Percentiles rank a stretch among this genome's conserved stretches.
phyloP scores from a whole-genome alignment of 2,329 filamentous ascomycete genomes.

The Neonectria faginata region DNA sequence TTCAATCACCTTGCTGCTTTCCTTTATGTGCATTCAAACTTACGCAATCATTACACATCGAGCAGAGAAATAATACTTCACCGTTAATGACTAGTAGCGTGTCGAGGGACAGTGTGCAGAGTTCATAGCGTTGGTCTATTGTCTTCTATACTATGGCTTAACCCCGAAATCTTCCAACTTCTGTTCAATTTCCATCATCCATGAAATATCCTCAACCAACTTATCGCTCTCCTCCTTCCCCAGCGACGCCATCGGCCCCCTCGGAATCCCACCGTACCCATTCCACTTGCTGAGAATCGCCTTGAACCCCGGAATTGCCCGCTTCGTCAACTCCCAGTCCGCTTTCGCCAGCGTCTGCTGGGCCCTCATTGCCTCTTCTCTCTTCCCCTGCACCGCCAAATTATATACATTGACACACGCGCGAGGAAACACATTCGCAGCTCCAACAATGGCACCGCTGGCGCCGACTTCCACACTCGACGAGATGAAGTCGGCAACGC shows the following conservation, averaged over 20 bases:
- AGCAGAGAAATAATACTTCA: too few species aligned
- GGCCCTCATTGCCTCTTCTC: slow-evolving; percentile 77
- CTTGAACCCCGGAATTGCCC: slow-evolving; percentile 87
- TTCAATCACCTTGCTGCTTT: background rate
- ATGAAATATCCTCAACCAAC: slow-evolving; percentile 67
- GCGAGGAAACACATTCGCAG: slow-evolving; percentile 87
- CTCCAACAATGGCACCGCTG: slow-evolving; percentile 85
- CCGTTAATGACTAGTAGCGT: too few species aligned
- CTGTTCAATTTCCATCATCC: slow-evolving; percentile 75
- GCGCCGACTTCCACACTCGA: slow-evolving; percentile 84
- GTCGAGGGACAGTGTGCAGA: background rate
- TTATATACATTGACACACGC: slow-evolving; percentile 83
- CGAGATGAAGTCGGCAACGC: slow-evolving; percentile 87
- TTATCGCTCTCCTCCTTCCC: slow-evolving; percentile 64
- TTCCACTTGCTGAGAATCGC: slow-evolving; percentile 82
- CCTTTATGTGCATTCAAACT: background rate
- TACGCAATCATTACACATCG: too few species aligned
- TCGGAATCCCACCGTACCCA: slow-evolving; percentile 82
- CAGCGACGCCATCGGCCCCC: slow-evolving; percentile 76
- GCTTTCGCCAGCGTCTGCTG: slow-evolving; percentile 81
- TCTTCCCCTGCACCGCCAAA: slow-evolving; percentile 77
- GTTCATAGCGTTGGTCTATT: too few species aligned
- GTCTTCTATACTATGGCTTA: background rate
- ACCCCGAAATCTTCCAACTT: slow-evolving; percentile 52
- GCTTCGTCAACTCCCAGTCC: slow-evolving; percentile 86